Conservation (phyloP, 441 rosid species). For the Gossypium lobatum region DNA sequence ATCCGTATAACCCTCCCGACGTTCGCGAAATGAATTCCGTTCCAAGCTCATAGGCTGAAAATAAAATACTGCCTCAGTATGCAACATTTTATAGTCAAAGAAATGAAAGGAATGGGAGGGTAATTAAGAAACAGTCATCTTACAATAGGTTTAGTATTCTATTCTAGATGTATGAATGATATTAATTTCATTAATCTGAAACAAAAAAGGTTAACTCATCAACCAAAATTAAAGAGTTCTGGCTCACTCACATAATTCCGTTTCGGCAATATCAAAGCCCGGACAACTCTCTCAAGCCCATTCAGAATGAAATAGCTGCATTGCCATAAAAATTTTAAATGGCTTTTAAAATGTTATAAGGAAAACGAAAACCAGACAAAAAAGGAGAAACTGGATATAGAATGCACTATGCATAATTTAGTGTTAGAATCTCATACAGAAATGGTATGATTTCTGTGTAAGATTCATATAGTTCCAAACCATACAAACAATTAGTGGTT, state of each 20-base stretch:
- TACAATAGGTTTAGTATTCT: not conserved
- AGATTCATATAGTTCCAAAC: not conserved
- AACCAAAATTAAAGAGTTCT: not conserved
- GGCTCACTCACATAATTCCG: constrained; percentile 74
- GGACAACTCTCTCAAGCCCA: constrained; percentile 93
- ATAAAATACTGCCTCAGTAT: constrained; percentile 27
- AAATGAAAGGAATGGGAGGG: not conserved
- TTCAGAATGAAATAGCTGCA: constrained; percentile 80
- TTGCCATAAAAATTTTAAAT: constrained; percentile 17
- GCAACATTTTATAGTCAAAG: constrained; percentile 10
- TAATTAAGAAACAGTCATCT: not conserved
- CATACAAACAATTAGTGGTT: not conserved
- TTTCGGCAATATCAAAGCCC: constrained; percentile 77
- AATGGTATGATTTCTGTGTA: not conserved
- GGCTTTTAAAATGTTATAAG: not conserved
- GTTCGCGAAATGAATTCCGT: constrained; percentile 76
- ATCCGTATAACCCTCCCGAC: constrained; percentile 81
- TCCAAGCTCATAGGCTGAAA: constrained; percentile 85
- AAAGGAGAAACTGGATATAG: not conserved
- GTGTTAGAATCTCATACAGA: not conserved
- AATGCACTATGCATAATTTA: not conserved
- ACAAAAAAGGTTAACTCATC: constrained; percentile 1
- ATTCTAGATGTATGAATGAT: not conserved
- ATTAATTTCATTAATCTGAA: not conserved
- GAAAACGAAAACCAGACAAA: constrained; percentile 2